These are phyloP conservation scores for Acer campestre DNA, from an alignment of 345 rosid genomes.

Conservation along the genomic window DNA sequence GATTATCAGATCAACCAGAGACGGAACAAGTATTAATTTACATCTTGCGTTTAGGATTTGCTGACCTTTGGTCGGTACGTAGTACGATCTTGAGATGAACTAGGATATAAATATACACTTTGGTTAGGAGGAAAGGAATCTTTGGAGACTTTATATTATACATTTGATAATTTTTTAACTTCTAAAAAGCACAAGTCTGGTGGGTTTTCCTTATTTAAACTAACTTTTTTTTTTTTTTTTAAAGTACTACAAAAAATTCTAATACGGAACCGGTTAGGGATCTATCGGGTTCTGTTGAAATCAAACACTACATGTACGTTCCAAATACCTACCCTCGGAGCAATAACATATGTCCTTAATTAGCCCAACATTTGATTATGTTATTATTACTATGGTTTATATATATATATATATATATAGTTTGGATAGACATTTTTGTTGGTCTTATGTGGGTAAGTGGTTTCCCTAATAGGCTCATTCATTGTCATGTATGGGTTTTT, in stretches of 20 bases:
- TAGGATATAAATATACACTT: neutral
- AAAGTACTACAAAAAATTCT: too few relatives aligned
- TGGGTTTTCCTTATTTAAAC: neutral
- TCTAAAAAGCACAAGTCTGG: neutral
- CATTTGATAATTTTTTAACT: neutral
- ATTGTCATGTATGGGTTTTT: too few relatives aligned
- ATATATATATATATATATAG: too few relatives aligned
- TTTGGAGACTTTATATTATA: neutral
- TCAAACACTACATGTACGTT: too few relatives aligned
- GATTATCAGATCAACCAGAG: conserved; percentile 8
- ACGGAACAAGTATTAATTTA: neutral
- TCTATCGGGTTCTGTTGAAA: too few relatives aligned
- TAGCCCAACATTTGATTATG: neutral
- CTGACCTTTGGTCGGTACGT: neutral
- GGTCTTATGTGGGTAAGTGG: neutral
- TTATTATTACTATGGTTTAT: too few relatives aligned
- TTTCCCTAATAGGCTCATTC: too few relatives aligned
- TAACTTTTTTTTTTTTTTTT: too few relatives aligned
- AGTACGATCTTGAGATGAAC: neutral
- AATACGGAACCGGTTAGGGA: too few relatives aligned
- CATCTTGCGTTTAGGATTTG: conserved; percentile 11
- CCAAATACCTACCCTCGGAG: too few relatives aligned
- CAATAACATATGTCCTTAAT: neutral
- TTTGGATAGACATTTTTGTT: neutral
- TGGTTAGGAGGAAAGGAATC: conserved; percentile 9